Evolutionary conservation across 805 yeast genomes (phyloP).

Genomic region (Torulaspora maleeae): DNA sequence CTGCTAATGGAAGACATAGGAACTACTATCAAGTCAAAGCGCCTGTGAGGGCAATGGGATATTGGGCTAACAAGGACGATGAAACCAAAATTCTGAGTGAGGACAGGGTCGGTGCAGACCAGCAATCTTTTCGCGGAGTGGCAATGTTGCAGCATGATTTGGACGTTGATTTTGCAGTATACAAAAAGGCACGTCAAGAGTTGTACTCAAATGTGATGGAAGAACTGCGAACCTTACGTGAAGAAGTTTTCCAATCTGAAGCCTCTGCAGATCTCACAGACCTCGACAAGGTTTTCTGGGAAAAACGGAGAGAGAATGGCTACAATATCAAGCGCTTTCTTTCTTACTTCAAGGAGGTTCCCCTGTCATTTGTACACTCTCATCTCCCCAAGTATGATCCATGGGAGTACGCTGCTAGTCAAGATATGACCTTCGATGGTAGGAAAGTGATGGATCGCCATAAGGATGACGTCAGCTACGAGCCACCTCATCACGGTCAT

Average conservation of each 20-base stretch:
- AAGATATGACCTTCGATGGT: slow-evolving; percentile 22
- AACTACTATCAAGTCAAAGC: slow-evolving; percentile 46
- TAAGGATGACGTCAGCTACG: slow-evolving; percentile 11
- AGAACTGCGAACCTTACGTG: slow-evolving; percentile 4
- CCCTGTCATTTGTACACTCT: slow-evolving; percentile 39
- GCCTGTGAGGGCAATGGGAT: slow-evolving; percentile 39
- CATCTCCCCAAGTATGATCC: slow-evolving; percentile 42
- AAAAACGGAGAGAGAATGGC: slow-evolving; percentile 3
- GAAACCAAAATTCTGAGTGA: slow-evolving; percentile 14
- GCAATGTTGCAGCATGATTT: slow-evolving; percentile 79
- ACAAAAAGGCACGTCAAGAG: slow-evolving; percentile 13
- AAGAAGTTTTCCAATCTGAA: slow-evolving; percentile 5
- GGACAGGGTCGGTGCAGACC: slow-evolving; percentile 23
- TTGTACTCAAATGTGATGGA: slow-evolving; percentile 6
- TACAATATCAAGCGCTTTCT: slow-evolving; percentile 5
- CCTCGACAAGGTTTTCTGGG: slow-evolving; percentile 12
- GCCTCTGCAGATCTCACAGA: neutral
- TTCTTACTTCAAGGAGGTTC: slow-evolving; percentile 10
- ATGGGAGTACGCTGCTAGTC: slow-evolving; percentile 18
- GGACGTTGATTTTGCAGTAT: slow-evolving; percentile 46
- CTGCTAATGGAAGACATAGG: slow-evolving; percentile 23
- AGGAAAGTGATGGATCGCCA: slow-evolving; percentile 10
- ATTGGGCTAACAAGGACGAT: slow-evolving; percentile 22
- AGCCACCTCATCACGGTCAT: slow-evolving; percentile 12
- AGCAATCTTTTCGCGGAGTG: slow-evolving; percentile 48